Percentiles rank a stretch among this genome's conserved stretches.
phyloP scores from a whole-genome alignment of 2,329 filamentous ascomycete species.

The Colletotrichum cuscutae region DNA sequence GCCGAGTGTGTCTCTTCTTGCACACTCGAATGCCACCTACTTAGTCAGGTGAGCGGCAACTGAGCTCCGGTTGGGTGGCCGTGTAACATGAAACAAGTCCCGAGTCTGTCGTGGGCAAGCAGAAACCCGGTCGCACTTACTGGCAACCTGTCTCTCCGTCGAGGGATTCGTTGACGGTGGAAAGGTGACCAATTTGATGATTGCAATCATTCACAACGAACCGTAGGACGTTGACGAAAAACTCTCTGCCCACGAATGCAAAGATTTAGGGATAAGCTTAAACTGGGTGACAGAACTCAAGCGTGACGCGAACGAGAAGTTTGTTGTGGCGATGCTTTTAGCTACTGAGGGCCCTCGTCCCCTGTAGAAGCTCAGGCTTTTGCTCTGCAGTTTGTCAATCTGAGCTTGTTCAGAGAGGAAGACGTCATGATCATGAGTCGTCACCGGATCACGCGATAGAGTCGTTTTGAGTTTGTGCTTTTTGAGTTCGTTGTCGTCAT shows the following conservation, averaged over 20 bases:
- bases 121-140: not conserved
- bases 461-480: not conserved
- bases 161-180: not conserved
- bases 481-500: not conserved
- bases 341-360: not conserved
- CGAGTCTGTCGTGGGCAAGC: not conserved
- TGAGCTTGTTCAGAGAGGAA: not conserved
- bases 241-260: not conserved
- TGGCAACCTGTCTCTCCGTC: not conserved
- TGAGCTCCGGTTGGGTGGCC: not conserved
- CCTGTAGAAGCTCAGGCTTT: constrained; percentile 7
- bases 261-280: constrained; percentile 20
- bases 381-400: not conserved
- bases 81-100: not conserved
- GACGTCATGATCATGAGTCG: constrained; percentile 18
- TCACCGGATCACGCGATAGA: not conserved
- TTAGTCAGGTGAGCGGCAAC: not conserved
- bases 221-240: not conserved
- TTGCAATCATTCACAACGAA: not conserved
- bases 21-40: not conserved
- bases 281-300: constrained; percentile 29
- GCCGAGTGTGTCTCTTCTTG: not conserved
- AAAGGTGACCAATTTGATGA: not conserved
- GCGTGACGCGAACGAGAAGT: constrained; percentile 6
- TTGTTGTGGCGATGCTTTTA: not conserved